phyloP scores from a whole-genome alignment of 331 rosid genomes.

The Rosa hybrid region DNA sequence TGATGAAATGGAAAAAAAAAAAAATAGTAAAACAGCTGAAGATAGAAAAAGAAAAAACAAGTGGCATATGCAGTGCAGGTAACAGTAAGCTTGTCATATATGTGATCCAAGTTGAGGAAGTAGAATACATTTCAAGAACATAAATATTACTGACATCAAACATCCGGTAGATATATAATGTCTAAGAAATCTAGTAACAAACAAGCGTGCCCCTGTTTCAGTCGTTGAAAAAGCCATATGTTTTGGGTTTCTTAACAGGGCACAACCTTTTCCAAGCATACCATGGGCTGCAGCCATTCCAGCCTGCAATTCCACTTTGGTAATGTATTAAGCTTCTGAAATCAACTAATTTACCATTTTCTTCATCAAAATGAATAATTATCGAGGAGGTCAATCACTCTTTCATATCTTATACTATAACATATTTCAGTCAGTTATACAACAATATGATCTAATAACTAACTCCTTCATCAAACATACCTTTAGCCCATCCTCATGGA shows the following conservation, averaged over 20 bases:
- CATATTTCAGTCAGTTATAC: too few species aligned
- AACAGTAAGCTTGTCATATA: neutral
- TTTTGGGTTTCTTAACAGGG: conserved; percentile 65
- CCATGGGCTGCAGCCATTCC: conserved; percentile 76
- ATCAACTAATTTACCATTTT: neutral
- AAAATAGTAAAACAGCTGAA: too few species aligned
- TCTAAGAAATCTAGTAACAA: conserved; percentile 62
- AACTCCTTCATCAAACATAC: conserved; percentile 26
- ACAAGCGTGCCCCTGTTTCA: conserved; percentile 69
- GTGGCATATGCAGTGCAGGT: too few species aligned
- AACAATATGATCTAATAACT: neutral
- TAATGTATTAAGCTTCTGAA: neutral
- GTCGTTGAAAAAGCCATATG: conserved; percentile 77
- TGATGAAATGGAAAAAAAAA: too few species aligned
- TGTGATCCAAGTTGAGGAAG: neutral
- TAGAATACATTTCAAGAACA: neutral
- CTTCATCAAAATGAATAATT: conserved; percentile 22
- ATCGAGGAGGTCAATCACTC: neutral
- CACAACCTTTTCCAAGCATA: conserved; percentile 54
- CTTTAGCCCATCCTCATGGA: conserved; percentile 80
- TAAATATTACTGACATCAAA: conserved; percentile 61
- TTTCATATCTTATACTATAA: neutral
- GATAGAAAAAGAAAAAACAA: too few species aligned
- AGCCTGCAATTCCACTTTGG: conserved; percentile 50
- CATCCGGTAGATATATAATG: conserved; percentile 56